Evolutionary conservation across 106 monocot species (phyloP).

Genomic region (Dendrobium catenatum): DNA sequence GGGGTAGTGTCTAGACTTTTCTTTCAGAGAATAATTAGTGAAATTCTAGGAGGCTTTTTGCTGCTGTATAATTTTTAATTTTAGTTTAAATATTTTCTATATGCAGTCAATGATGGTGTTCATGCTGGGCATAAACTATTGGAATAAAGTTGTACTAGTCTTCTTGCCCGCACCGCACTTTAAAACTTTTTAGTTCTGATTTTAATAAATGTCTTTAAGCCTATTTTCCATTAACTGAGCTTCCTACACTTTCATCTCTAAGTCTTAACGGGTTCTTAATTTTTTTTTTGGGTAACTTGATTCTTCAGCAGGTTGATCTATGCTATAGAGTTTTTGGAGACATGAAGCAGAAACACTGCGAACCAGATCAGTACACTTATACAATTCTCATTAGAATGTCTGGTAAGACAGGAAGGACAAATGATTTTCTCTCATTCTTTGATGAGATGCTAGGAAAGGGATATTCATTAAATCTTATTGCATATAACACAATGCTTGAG

Average conservation of each 20-base stretch:
- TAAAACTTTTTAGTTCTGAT: neutral
- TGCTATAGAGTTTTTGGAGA: constrained; percentile 66
- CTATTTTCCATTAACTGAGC: neutral
- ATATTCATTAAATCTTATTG: constrained; percentile 48
- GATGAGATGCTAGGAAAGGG: constrained; percentile 80
- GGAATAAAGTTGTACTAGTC: neutral
- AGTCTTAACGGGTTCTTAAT: neutral
- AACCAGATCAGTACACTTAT: constrained; percentile 84
- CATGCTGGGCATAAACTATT: neutral
- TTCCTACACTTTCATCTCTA: neutral
- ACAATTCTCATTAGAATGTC: constrained; percentile 91
- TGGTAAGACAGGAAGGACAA: constrained; percentile 57
- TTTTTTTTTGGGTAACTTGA: constrained; percentile 13
- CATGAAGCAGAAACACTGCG: constrained; percentile 80
- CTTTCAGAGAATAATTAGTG: neutral
- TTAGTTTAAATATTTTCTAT: neutral
- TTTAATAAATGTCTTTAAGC: neutral
- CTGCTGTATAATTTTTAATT: neutral
- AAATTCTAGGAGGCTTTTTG: neutral
- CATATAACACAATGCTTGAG: constrained; percentile 88
- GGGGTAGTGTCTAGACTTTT: neutral
- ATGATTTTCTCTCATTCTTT: constrained; percentile 52
- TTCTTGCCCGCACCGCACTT: neutral
- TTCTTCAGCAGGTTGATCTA: constrained; percentile 50
- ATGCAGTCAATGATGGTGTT: neutral